phyloP scores from a whole-genome alignment of 2,329 filamentous ascomycete genomes.

The Ceratocystis papillata region DNA sequence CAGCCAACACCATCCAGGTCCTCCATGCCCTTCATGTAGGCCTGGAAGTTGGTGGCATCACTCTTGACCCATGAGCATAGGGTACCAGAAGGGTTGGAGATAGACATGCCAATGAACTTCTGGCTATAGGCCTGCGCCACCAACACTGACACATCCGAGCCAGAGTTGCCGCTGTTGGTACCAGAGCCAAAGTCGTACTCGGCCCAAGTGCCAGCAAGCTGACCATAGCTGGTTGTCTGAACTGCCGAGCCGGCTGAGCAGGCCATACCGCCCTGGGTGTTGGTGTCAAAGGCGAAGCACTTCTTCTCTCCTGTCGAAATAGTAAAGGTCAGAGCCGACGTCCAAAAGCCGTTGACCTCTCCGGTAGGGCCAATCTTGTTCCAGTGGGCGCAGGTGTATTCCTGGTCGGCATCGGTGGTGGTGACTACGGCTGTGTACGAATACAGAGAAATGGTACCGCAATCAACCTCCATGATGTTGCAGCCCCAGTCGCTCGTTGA shows the following conservation, averaged over 20 bases:
- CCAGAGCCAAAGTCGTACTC: constrained; percentile 41
- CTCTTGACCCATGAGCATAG: constrained; percentile 36
- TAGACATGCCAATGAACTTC: constrained; percentile 30
- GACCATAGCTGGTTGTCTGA: constrained; percentile 33
- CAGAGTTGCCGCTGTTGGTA: constrained; percentile 40
- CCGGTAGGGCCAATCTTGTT: constrained; percentile 43
- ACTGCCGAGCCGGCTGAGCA: constrained; percentile 33
- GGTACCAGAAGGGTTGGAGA: constrained; percentile 33
- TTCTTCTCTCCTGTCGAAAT: constrained; percentile 33
- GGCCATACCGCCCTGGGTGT: constrained; percentile 41
- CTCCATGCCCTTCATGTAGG: constrained; percentile 34
- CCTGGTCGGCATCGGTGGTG: constrained; percentile 30
- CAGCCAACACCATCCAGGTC: constrained; percentile 34
- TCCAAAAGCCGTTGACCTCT: constrained; percentile 41
- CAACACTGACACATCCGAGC: constrained; percentile 42
- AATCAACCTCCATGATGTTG: constrained; percentile 41
- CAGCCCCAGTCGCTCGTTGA: constrained; percentile 37
- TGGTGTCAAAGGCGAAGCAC: constrained; percentile 37
- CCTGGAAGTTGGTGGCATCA: constrained; percentile 32
- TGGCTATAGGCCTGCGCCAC: constrained; percentile 33
- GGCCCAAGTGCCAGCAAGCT: constrained; percentile 39
- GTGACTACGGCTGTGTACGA: constrained; percentile 37
- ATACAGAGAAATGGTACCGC: constrained; percentile 34
- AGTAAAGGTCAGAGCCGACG: constrained; percentile 35
- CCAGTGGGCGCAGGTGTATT: constrained; percentile 37